A percentile compares a stretch with the other conserved stretches of the same genome.
Conservation (phyloP, 768 basidiomycete species). For the Postia placenta region DNA sequence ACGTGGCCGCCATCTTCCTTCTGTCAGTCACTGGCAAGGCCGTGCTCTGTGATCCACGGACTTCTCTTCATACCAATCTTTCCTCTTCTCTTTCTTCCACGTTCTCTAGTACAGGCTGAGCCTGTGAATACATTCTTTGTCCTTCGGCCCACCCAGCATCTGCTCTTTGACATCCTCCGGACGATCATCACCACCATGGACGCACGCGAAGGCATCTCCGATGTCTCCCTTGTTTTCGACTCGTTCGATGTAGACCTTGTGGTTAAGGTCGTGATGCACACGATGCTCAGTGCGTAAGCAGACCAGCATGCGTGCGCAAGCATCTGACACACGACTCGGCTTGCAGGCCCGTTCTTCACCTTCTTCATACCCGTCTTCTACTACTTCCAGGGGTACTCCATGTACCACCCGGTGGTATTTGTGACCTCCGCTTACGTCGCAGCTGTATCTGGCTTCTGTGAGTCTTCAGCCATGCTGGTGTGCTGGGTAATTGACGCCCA, state of each 20-base stretch:
- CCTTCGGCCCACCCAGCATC: neutral
- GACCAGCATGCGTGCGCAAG: neutral
- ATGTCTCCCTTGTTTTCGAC: slow-evolving; percentile 56
- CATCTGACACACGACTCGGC: neutral
- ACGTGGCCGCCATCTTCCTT: slow-evolving; percentile 1
- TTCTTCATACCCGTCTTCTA: slow-evolving; percentile 76
- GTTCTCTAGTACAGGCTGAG: slow-evolving; percentile 10
- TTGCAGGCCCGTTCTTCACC: slow-evolving; percentile 77
- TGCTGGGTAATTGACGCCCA: neutral
- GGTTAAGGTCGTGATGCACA: slow-evolving; percentile 72
- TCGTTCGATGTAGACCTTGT: slow-evolving; percentile 71
- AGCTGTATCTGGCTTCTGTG: slow-evolving; percentile 62
- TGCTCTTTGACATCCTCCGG: neutral
- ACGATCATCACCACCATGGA: slow-evolving; percentile 8
- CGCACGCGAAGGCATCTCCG: slow-evolving; percentile 19
- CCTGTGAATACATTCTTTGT: slow-evolving; percentile 5
- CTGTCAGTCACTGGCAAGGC: slow-evolving; percentile 3
- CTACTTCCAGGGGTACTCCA: slow-evolving; percentile 58
- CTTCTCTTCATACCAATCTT: no score
- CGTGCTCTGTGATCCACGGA: neutral
- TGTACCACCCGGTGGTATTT: slow-evolving; percentile 46
- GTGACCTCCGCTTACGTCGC: slow-evolving; percentile 49
- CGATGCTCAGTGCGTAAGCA: slow-evolving; percentile 64
- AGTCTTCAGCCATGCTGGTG: slow-evolving; percentile 22
- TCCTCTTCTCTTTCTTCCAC: neutral